Evolutionary conservation across 2,329 filamentous ascomycete genomes (phyloP).

Genomic region (Penicillium sp.): DNA sequence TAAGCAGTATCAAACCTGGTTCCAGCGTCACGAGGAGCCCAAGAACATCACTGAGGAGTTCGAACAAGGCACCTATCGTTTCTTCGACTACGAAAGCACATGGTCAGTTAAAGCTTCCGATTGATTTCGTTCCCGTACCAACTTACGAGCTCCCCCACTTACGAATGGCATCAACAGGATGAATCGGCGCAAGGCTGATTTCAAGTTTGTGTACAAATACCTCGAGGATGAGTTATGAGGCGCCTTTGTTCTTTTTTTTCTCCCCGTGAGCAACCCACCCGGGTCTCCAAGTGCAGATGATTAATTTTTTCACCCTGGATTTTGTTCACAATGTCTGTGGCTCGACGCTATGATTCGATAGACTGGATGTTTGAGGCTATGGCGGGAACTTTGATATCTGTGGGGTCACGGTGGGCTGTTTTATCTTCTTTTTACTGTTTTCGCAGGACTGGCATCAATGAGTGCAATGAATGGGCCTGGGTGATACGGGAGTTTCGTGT

Average conservation of each 20-base stretch:
- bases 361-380: constrained; percentile 5
- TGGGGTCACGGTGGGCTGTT: constrained; percentile 10
- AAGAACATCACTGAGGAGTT: constrained; percentile 99
- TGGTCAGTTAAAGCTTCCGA: constrained; percentile 63
- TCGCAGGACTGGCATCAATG: constrained; percentile 22
- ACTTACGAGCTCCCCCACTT: constrained; percentile 16
- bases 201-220: constrained; percentile 98
- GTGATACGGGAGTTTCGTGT: constrained; percentile 31
- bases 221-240: constrained; percentile 82
- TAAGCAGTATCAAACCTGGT: constrained; percentile 99
- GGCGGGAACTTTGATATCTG: constrained; percentile 13
- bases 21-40: constrained; percentile 95
- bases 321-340: not conserved
- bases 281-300: constrained; percentile 1
- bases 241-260: not conserved
- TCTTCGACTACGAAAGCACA: constrained; percentile 99
- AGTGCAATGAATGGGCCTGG: constrained; percentile 33
- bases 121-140: not conserved
- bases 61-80: constrained; percentile 97
- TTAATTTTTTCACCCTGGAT: constrained; percentile 4
- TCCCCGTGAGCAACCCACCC: constrained; percentile 12
- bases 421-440: constrained; percentile 18
- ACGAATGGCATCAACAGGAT: constrained; percentile 62
- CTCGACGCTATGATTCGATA: constrained; percentile 9
- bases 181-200: constrained; percentile 96